Conservation (phyloP, 495 filamentous ascomycete genomes). For the Filosporella fistucella region DNA sequence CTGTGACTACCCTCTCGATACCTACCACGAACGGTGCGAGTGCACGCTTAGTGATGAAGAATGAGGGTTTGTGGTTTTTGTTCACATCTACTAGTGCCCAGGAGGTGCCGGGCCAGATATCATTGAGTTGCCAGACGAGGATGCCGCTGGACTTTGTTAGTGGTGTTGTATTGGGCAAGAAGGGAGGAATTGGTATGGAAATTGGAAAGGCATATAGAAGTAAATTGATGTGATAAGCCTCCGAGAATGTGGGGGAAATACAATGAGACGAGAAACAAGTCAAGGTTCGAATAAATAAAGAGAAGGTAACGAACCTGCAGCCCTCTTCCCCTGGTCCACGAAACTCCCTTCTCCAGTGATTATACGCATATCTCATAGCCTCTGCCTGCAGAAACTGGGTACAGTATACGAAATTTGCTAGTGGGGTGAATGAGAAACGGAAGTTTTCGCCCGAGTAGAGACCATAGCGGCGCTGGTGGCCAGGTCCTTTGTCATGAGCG, state of each 20-base stretch:
- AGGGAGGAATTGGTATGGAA: too few relatives aligned
- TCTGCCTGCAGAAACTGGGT: constrained; percentile 93
- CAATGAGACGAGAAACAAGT: too few relatives aligned
- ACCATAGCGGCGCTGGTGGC: constrained; percentile 82
- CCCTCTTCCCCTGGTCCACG: constrained; percentile 71
- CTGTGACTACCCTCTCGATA: constrained; percentile 65
- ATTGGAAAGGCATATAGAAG: too few relatives aligned
- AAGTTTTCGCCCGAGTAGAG: constrained; percentile 88
- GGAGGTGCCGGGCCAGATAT: constrained; percentile 91
- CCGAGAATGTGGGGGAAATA: too few relatives aligned
- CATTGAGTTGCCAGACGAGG: constrained; percentile 94
- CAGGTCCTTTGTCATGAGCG: constrained; percentile 95
- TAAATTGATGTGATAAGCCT: too few relatives aligned
- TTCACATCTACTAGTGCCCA: constrained; percentile 91
- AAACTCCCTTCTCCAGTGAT: constrained; percentile 92
- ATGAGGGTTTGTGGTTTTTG: constrained; percentile 82
- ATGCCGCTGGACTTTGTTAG: too few relatives aligned
- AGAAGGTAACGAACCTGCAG: too few relatives aligned
- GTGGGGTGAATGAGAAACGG: constrained; percentile 56
- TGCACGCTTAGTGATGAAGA: constrained; percentile 78
- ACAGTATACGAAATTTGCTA: constrained; percentile 77
- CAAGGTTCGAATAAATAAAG: too few relatives aligned
- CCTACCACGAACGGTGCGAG: constrained; percentile 72
- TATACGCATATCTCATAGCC: constrained; percentile 80
- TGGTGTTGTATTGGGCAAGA: too few relatives aligned